Evolutionary conservation across 805 yeast genomes (phyloP), one percentile per base, ranked within the genome.

Genomic region (Pichia membranifaciens): DNA sequence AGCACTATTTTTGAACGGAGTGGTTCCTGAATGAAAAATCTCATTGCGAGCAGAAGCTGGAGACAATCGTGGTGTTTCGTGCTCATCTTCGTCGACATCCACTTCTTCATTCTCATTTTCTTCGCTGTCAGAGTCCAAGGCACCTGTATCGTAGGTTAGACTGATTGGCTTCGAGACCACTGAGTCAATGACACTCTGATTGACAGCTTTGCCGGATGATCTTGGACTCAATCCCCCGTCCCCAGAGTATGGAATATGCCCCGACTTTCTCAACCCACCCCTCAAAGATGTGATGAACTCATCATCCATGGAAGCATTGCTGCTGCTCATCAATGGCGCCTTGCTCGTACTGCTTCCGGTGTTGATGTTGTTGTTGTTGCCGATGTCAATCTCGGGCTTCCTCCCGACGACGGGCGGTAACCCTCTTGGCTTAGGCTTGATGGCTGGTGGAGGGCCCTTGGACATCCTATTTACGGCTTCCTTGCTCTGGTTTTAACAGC

Each of bases 401-500:
- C 60, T 61, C 13, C 44, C 50, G 3, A 60, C 41, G 20, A 60
- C 57, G 0, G 66, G 63, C n/a, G 43, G 34, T 5, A 64, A 58
- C 9, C 59, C 45, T 50, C 58, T 64, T n/a, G 70, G 67, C 33
- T 60, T 65, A 10, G 67, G 67, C 31, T 62, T 64, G 22, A 61
- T 44, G 21, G 60, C 53, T 7, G 63, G 64, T n/a, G 69, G 67
- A 18, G 57, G 49, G 1, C 49, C 58, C 43, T 54, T 56, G 36
- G 58, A 25, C 50, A 49, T 45, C 22, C 33, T 23, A 23, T 31
- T 5, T 3, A 39, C 37, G 42, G 44, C n/a, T n/a, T n/a, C n/a
- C n/a, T n/a, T n/a, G n/a, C n/a, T n/a, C n/a, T n/a, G n/a, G n/a
- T n/a, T n/a, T n/a, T n/a, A n/a, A n/a, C n/a, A n/a, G n/a, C n/a